Evolutionary conservation across 1,284 basidiomycete species (phyloP).

Genomic region (Termitomyces sp.): DNA sequence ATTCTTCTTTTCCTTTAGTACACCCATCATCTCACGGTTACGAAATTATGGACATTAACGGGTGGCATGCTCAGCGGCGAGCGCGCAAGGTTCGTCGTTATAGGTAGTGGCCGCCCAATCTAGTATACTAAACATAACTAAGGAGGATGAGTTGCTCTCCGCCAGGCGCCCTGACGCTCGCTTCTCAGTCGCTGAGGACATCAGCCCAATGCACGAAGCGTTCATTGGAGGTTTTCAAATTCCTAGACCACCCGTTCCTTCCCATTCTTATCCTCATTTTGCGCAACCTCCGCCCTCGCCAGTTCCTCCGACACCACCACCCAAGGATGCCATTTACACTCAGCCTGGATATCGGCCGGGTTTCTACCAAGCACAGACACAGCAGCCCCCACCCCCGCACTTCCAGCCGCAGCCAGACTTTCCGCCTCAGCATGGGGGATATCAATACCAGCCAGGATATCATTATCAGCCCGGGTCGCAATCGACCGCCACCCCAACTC

Average conservation of each 20-base stretch:
- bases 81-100: slow-evolving; percentile 37
- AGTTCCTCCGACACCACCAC: slow-evolving; percentile 31
- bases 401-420: neutral
- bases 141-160: slow-evolving; percentile 47
- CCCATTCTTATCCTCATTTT: slow-evolving; percentile 12
- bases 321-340: slow-evolving; percentile 24
- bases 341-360: slow-evolving; percentile 12
- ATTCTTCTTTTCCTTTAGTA: neutral
- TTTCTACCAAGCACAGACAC: slow-evolving; percentile 4
- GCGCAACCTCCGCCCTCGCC: slow-evolving; percentile 20
- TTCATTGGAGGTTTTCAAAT: slow-evolving; percentile 49
- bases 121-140: slow-evolving; percentile 4
- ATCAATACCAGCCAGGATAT: slow-evolving; percentile 10
- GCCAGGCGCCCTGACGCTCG: slow-evolving; percentile 46
- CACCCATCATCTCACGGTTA: slow-evolving; percentile 10
- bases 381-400: slow-evolving; percentile 4
- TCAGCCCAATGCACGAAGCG: slow-evolving; percentile 51
- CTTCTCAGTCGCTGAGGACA: slow-evolving; percentile 48
- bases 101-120: neutral
- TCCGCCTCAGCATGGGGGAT: neutral
- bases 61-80: slow-evolving; percentile 59
- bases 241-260: slow-evolving; percentile 27
- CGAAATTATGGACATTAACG: slow-evolving; percentile 56
- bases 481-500: slow-evolving; percentile 28
- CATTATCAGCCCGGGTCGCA: slow-evolving; percentile 22